phyloP scores from a whole-genome alignment of 805 yeast species.

The Kuraishia molischiana region DNA sequence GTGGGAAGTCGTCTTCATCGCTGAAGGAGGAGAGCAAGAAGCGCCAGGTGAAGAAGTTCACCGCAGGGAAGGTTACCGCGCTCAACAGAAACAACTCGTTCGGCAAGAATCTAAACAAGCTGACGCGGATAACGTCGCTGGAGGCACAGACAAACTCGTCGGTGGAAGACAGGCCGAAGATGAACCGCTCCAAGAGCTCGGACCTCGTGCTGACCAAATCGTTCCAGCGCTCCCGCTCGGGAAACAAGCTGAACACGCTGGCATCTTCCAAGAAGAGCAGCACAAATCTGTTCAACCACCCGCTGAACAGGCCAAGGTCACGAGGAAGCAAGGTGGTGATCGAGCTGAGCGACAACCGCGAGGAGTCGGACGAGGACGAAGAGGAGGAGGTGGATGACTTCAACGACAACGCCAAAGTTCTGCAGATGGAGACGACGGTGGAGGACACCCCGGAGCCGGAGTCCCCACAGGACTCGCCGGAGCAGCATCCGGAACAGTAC shows the following conservation, averaged over 20 bases:
- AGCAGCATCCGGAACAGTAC: background rate
- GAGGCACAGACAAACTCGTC: conserved; percentile 7
- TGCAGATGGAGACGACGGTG: conserved; percentile 4
- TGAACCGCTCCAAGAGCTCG: conserved; percentile 22
- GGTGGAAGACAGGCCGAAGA: conserved; percentile 11
- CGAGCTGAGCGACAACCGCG: conserved; percentile 15
- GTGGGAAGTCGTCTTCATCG: conserved; percentile 18
- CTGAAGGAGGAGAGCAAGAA: conserved; percentile 17
- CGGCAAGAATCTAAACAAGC: conserved; percentile 21
- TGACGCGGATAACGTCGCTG: conserved; percentile 19
- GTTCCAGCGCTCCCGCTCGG: conserved; percentile 4
- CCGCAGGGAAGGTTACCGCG: conserved; percentile 20
- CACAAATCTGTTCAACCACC: conserved; percentile 16
- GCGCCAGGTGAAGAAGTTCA: conserved; percentile 19
- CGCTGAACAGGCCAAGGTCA: conserved; percentile 7
- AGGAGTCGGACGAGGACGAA: conserved; percentile 3
- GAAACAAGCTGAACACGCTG: conserved; percentile 7
- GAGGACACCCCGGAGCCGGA: background rate
- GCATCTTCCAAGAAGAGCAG: conserved; percentile 13
- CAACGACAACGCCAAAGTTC: conserved; percentile 23
- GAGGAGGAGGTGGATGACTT: conserved; percentile 32
- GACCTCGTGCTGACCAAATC: conserved; percentile 17
- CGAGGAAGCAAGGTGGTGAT: conserved; percentile 9
- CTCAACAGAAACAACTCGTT: conserved; percentile 22
- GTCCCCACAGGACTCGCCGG: background rate